Evolutionary conservation across 1,139 yeast genomes (phyloP).

Genomic region (Suzukiozyma palmioleophila): DNA sequence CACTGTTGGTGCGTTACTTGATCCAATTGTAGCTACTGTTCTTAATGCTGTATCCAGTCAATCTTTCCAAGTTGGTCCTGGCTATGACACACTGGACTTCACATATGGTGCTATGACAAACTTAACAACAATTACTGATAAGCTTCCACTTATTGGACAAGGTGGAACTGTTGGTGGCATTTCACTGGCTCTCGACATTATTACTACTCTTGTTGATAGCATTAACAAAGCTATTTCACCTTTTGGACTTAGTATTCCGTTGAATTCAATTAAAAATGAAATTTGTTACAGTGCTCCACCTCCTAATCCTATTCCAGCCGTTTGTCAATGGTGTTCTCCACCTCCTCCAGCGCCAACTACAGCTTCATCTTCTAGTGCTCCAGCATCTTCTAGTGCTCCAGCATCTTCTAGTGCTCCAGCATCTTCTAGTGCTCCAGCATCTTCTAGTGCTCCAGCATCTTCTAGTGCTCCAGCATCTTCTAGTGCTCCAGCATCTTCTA

Average conservation of each 20-base stretch:
- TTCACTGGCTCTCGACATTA: too few species aligned
- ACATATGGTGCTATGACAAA: too few species aligned
- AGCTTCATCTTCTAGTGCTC: slow-evolving; percentile 1
- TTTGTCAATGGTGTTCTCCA: slow-evolving; percentile 10
- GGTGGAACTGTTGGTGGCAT: too few species aligned
- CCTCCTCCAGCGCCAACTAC: slow-evolving; percentile 9
- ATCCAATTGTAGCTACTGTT: slow-evolving; percentile 12
- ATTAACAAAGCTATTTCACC: slow-evolving; percentile 6
- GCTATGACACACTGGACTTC: slow-evolving; percentile 9
- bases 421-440: slow-evolving; percentile 4
- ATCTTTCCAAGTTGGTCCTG: slow-evolving; percentile 15
- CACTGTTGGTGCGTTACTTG: slow-evolving; percentile 11
- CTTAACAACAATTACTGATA: too few species aligned
- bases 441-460: too few species aligned
- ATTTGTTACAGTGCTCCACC: slow-evolving; percentile 15
- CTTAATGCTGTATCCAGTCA: slow-evolving; percentile 6
- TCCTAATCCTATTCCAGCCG: slow-evolving; percentile 5
- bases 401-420: background rate
- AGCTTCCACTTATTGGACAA: too few species aligned
- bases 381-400: slow-evolving; percentile 2
- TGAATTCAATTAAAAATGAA: slow-evolving; percentile 8
- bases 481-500: too few species aligned
- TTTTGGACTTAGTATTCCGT: slow-evolving; percentile 7
- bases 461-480: too few species aligned
- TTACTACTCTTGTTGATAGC: too few species aligned